These are phyloP conservation scores for Picea abies DNA, from an alignment of 83 land plant genomes.

Conservation along the genomic window DNA sequence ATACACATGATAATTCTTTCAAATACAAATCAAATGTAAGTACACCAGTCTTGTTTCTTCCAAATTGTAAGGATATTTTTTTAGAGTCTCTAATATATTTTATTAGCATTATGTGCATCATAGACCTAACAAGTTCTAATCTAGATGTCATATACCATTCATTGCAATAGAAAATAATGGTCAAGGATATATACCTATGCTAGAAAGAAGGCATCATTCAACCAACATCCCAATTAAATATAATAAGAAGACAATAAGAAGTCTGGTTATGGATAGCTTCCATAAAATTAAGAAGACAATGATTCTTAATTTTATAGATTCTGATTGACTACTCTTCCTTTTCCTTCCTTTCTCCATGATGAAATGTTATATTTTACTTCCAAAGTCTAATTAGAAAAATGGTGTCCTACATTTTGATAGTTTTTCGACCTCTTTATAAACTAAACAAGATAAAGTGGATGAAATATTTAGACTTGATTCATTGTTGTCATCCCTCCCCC, in stretches of 20 bases:
- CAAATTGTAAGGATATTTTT: not conserved
- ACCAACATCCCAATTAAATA: conserved; percentile 50
- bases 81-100: not conserved
- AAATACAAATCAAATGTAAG: not conserved
- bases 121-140: not conserved
- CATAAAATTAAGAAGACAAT: not conserved
- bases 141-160: not conserved
- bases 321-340: not conserved
- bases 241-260: too few species aligned
- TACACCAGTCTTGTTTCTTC: not conserved
- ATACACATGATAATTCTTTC: conserved; percentile 40
- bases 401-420: not conserved
- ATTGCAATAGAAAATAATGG: not conserved
- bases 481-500: conserved; percentile 57
- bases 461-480: conserved; percentile 47
- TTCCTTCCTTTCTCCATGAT: not conserved
- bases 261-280: conserved; percentile 14
- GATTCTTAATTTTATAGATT: not conserved
- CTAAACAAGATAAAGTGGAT: not conserved
- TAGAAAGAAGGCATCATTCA: conserved; percentile 54
- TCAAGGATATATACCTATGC: conserved; percentile 33
- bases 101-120: not conserved
- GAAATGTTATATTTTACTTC: not conserved
- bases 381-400: not conserved
- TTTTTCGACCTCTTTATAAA: not conserved